A percentile compares a stretch with the other conserved stretches of the same genome.
These are phyloP conservation scores for Fistulifera solaris DNA, from an alignment of 108 stramenopile species.

Conservation along the genomic window DNA sequence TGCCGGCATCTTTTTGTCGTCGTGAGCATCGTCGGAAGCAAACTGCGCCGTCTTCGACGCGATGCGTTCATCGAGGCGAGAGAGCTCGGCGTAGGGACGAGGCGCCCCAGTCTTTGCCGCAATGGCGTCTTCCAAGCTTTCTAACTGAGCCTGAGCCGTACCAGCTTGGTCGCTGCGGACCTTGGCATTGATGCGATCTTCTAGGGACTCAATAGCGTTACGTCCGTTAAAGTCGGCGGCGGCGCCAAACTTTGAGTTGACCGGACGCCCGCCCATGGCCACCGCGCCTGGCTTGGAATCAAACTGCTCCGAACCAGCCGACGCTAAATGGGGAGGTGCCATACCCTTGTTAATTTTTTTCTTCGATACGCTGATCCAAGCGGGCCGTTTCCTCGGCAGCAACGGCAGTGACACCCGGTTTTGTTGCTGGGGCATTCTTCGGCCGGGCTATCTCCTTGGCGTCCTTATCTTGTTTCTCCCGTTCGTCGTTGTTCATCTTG, in stretches of 20 bases:
- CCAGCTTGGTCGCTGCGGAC: background rate
- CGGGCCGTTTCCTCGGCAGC: background rate
- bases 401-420: constrained; percentile 6
- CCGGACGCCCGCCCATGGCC: background rate
- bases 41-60: background rate
- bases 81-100: background rate
- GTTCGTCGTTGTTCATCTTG: constrained; percentile 3
- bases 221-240: background rate
- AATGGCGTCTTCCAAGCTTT: constrained; percentile 6
- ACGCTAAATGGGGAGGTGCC: background rate
- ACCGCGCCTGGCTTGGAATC: background rate
- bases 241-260: background rate
- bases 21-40: background rate
- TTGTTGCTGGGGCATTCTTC: background rate
- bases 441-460: constrained; percentile 6
- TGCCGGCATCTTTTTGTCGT: background rate
- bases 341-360: background rate
- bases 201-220: constrained; percentile 2
- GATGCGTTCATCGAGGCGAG: background rate
- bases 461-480: constrained; percentile 11
- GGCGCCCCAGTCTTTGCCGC: background rate
- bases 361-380: constrained; percentile 5
- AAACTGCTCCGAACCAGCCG: background rate
- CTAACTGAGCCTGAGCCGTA: background rate
- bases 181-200: constrained; percentile 8